A percentile compares a stretch with the other conserved stretches of the same genome.
Conservation (phyloP, 345 rosid species). For the Sisymbrium altissimum region DNA sequence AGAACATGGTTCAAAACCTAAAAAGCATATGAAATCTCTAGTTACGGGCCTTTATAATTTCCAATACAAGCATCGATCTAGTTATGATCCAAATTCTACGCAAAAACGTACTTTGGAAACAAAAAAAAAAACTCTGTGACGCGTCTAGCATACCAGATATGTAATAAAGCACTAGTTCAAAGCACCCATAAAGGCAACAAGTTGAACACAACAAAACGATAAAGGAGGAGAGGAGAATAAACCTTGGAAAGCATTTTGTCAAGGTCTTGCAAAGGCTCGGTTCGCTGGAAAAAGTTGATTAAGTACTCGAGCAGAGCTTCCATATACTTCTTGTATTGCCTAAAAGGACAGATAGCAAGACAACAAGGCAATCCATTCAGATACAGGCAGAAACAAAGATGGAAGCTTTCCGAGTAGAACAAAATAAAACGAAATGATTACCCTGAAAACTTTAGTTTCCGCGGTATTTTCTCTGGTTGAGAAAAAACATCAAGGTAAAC, state of each 20-base stretch:
- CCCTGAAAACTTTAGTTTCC: constrained; percentile 67
- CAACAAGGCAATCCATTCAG: constrained; percentile 6
- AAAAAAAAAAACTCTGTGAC: neutral
- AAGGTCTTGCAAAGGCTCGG: constrained; percentile 94
- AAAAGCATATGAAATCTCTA: neutral
- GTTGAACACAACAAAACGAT: neutral
- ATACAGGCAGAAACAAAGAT: constrained; percentile 19
- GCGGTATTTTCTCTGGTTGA: constrained; percentile 55
- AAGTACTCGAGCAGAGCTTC: constrained; percentile 76
- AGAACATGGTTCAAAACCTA: neutral
- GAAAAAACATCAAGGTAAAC: constrained; percentile 78
- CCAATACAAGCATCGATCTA: neutral
- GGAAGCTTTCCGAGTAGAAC: neutral
- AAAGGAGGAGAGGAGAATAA: neutral
- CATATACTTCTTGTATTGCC: constrained; percentile 79
- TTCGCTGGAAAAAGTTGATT: constrained; percentile 71
- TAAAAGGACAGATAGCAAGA: constrained; percentile 33
- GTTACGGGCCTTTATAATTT: neutral
- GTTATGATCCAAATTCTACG: neutral
- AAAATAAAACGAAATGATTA: constrained; percentile 19
- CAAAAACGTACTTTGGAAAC: neutral
- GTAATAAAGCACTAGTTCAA: neutral
- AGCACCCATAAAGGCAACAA: neutral
- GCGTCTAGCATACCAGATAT: neutral
- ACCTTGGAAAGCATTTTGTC: constrained; percentile 82